Conservation (phyloP, 2,329 filamentous ascomycete genomes). For the Fusarium neocosmosporiellum region DNA sequence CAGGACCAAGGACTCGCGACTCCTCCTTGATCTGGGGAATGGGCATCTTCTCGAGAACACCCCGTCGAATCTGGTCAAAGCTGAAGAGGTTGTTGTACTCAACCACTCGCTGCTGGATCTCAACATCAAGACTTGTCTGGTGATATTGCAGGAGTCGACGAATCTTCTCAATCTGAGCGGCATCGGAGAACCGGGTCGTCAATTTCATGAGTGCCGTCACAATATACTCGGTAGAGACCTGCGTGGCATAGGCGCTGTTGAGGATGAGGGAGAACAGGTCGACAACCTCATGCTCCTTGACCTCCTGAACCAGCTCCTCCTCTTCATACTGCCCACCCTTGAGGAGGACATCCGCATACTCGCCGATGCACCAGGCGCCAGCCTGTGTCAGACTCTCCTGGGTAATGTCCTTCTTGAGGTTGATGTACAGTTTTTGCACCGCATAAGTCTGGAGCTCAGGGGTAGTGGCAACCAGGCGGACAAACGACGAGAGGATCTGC, state of each 20-base stretch:
- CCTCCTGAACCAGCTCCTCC: conserved; percentile 82
- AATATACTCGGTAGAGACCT: conserved; percentile 95
- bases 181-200: conserved; percentile 85
- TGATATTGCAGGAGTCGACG: conserved; percentile 81
- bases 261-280: conserved; percentile 94
- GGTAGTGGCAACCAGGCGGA: conserved; percentile 93
- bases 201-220: conserved; percentile 95
- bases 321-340: conserved; percentile 92
- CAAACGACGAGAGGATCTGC: conserved; percentile 95
- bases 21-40: conserved; percentile 97
- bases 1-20: conserved; percentile 87
- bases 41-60: conserved; percentile 97
- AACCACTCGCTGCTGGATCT: conserved; percentile 94
- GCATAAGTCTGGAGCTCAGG: conserved; percentile 96
- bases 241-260: conserved; percentile 92
- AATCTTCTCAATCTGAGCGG: conserved; percentile 87
- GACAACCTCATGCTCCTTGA: conserved; percentile 89
- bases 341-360: conserved; percentile 93
- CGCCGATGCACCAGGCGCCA: conserved; percentile 96
- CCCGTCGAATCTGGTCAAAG: conserved; percentile 86
- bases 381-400: conserved; percentile 95
- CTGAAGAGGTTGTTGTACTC: conserved; percentile 96
- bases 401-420: conserved; percentile 94
- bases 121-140: conserved; percentile 90
- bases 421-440: conserved; percentile 92